phyloP scores from a whole-genome alignment of 371 early-diverging fungal genomes.

The Blastocladiella emersonii region DNA sequence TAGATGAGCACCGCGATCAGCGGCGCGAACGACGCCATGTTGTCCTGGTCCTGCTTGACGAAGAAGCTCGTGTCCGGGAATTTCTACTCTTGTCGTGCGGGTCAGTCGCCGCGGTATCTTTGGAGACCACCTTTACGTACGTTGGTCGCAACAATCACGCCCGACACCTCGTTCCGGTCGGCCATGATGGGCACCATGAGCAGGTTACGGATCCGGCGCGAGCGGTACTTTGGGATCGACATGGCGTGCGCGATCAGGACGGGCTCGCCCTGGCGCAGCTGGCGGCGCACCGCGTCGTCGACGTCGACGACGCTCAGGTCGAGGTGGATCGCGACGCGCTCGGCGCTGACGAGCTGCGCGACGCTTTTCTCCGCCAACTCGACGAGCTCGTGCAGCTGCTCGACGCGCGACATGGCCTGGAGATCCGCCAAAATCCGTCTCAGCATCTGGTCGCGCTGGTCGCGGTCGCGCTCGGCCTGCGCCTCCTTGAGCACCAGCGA shows the following conservation, averaged over 20 bases:
- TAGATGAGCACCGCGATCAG: neutral
- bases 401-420: neutral
- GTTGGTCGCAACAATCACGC: neutral
- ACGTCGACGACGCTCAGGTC: neutral
- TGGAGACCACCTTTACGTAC: neutral
- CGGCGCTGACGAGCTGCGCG: neutral
- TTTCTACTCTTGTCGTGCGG: neutral
- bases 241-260: neutral
- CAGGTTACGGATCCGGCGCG: neutral
- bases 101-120: neutral
- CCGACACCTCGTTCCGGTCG: neutral
- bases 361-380: neutral
- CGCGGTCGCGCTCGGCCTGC: neutral
- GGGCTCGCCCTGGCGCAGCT: neutral
- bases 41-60: neutral
- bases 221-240: neutral
- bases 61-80: neutral
- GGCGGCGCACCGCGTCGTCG: neutral
- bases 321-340: neutral
- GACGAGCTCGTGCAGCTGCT: neutral
- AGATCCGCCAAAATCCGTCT: neutral
- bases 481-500: neutral
- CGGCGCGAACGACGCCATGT: neutral
- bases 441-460: neutral
- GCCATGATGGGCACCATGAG: neutral